phyloP scores from a whole-genome alignment of 495 filamentous ascomycete genomes.

The Penicillium taxi region DNA sequence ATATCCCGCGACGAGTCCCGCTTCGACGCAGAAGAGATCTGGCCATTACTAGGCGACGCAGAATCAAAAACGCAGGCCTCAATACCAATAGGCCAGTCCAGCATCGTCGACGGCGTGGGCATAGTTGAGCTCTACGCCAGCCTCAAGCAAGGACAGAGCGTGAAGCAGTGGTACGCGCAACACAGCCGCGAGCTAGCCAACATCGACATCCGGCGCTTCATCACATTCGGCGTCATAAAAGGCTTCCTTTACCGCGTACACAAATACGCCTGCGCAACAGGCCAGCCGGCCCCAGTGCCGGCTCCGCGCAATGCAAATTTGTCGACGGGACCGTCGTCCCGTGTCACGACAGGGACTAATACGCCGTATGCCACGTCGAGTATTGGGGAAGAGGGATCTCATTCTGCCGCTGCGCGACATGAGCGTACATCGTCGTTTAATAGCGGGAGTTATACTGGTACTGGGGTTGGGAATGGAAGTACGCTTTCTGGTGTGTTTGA shows the following conservation, averaged over 20 bases:
- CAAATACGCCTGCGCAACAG: constrained; percentile 69
- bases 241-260: constrained; percentile 91
- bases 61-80: constrained; percentile 6
- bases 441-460: constrained; percentile 23
- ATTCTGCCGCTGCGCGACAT: constrained; percentile 12
- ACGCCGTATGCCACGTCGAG: constrained; percentile 33
- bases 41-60: constrained; percentile 30
- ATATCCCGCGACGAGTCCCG: constrained; percentile 18
- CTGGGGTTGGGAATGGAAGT: constrained; percentile 6
- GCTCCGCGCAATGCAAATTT: constrained; percentile 1
- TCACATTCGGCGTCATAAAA: constrained; percentile 94
- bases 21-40: constrained; percentile 37
- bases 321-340: constrained; percentile 26
- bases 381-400: constrained; percentile 24
- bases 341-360: constrained; percentile 30
- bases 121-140: constrained; percentile 62
- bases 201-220: constrained; percentile 81
- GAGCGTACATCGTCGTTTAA: constrained; percentile 24
- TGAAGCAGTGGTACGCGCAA: constrained; percentile 72
- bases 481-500: constrained; percentile 17
- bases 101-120: constrained; percentile 32
- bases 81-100: background rate
- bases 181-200: constrained; percentile 58
- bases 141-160: constrained; percentile 65
- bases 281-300: constrained; percentile 23